Evolutionary conservation across 2,329 filamentous ascomycete species (phyloP).

Genomic region (Xylaria sp.): DNA sequence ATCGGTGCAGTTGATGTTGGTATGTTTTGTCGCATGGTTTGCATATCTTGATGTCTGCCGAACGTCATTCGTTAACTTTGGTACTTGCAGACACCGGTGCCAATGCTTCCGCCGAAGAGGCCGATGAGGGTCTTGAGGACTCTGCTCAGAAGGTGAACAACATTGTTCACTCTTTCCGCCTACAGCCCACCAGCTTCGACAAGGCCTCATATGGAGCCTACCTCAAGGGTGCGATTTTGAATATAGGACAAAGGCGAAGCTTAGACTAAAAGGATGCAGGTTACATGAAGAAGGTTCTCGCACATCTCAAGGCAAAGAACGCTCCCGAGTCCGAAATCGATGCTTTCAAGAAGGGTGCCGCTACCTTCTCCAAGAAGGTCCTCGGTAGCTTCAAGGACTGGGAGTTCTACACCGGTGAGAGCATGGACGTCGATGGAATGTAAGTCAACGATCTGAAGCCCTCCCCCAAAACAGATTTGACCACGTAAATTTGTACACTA

Average conservation of each 20-base stretch:
- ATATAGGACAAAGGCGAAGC: neutral
- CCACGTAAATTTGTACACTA: neutral
- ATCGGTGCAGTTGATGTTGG: constrained; percentile 79
- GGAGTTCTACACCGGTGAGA: constrained; percentile 93
- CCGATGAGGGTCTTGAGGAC: constrained; percentile 77
- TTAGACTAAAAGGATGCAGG: constrained; percentile 56
- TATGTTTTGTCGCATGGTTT: constrained; percentile 57
- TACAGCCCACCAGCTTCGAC: constrained; percentile 81
- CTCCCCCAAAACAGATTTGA: neutral
- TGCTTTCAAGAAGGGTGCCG: constrained; percentile 82
- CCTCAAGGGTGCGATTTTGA: constrained; percentile 77
- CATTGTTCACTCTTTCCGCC: constrained; percentile 91
- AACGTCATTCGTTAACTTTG: constrained; percentile 25
- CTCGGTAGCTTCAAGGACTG: constrained; percentile 92
- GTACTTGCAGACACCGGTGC: constrained; percentile 80
- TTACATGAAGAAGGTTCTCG: constrained; percentile 93
- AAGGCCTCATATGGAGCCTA: constrained; percentile 88
- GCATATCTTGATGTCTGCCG: constrained; percentile 16
- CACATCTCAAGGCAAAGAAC: constrained; percentile 70
- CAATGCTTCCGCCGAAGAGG: constrained; percentile 96
- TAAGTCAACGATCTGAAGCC: constrained; percentile 60
- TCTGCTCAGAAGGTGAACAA: constrained; percentile 82
- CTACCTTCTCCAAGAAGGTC: constrained; percentile 80
- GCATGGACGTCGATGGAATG: constrained; percentile 95
- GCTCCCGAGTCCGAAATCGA: constrained; percentile 74